A percentile compares a stretch with the other conserved stretches of the same genome.
phyloP scores from a whole-genome alignment of 208 protist genomes.

The Wallacemonas sp. region DNA sequence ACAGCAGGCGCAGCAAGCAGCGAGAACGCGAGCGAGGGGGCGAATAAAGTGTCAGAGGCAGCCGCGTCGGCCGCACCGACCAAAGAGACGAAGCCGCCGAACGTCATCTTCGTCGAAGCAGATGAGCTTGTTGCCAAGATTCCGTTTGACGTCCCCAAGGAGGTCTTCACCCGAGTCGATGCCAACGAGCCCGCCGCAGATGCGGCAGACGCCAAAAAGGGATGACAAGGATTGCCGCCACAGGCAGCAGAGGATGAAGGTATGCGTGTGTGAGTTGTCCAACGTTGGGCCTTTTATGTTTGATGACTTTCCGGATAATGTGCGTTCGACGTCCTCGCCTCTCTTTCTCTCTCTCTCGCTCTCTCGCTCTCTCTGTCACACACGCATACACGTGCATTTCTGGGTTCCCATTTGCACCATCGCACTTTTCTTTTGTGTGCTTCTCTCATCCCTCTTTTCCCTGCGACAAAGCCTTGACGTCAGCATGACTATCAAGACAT shows the following conservation, averaged over 20 bases:
- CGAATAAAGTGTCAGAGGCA: background rate
- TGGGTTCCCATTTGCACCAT: background rate
- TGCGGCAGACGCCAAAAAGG: background rate
- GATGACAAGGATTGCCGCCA: too few relatives aligned
- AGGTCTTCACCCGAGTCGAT: slow-evolving; percentile 41
- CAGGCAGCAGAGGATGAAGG: slow-evolving; percentile 1
- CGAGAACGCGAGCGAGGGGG: background rate
- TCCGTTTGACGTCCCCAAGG: slow-evolving; percentile 75
- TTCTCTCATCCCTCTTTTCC: slow-evolving; percentile 4
- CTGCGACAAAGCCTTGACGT: too few relatives aligned
- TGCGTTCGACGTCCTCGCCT: background rate
- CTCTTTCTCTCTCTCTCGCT: background rate
- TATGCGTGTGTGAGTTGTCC: too few relatives aligned
- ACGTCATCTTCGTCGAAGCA: slow-evolving; percentile 68
- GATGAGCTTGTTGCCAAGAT: slow-evolving; percentile 68
- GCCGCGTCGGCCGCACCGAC: background rate
- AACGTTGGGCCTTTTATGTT: too few relatives aligned
- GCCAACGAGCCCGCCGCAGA: background rate
- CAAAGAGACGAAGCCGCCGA: slow-evolving; percentile 9
- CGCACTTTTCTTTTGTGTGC: background rate
- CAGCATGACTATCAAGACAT: slow-evolving; percentile 12
- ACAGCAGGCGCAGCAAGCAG: background rate
- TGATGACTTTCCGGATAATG: too few relatives aligned
- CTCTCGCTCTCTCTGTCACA: background rate
- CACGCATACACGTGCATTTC: background rate